Conservation (phyloP, 495 filamentous ascomycete species). For the Durotheca rogersii region DNA sequence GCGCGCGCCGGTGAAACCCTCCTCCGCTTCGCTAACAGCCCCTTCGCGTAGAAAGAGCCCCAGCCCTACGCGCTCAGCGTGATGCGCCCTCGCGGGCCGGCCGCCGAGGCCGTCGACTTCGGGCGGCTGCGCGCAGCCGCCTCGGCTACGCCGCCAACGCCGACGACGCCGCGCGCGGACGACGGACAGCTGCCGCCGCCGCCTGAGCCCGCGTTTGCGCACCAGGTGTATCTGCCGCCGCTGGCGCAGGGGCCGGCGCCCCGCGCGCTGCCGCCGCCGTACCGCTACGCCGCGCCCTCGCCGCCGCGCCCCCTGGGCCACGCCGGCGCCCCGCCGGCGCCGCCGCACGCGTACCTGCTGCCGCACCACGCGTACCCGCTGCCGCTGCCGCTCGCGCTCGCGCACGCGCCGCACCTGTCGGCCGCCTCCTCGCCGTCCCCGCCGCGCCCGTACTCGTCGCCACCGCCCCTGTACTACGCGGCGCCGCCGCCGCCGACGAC, state of each 20-base stretch:
- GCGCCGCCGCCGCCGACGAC: no score
- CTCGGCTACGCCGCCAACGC: slow-evolving; percentile 3
- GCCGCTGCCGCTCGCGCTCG: no score
- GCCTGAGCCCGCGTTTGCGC: slow-evolving; percentile 28
- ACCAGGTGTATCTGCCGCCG: slow-evolving; percentile 34
- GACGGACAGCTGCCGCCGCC: slow-evolving; percentile 7
- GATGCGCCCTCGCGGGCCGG: slow-evolving; percentile 26
- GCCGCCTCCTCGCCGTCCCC: no score
- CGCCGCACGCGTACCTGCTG: neutral
- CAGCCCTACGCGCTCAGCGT: slow-evolving; percentile 35
- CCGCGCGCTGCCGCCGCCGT: slow-evolving; percentile 20
- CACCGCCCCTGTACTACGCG: neutral
- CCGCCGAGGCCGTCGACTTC: slow-evolving; percentile 15
- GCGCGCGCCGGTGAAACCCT: no score
- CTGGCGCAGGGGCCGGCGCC: no score
- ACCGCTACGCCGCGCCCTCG: slow-evolving; percentile 7
- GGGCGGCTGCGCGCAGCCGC: slow-evolving; percentile 1
- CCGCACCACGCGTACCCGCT: slow-evolving; percentile 27
- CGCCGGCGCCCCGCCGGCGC: slow-evolving; percentile 2
- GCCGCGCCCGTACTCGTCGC: neutral
- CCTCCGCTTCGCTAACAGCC: no score
- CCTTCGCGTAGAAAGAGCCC: slow-evolving; percentile 33
- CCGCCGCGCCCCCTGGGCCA: neutral
- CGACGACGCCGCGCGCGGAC: neutral
- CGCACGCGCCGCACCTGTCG: no score